Evolutionary conservation across 176 grass and related monocot genomes (phyloP), one percentile per base, ranked within the genome.

Genomic region (Musa troglodytarum): DNA sequence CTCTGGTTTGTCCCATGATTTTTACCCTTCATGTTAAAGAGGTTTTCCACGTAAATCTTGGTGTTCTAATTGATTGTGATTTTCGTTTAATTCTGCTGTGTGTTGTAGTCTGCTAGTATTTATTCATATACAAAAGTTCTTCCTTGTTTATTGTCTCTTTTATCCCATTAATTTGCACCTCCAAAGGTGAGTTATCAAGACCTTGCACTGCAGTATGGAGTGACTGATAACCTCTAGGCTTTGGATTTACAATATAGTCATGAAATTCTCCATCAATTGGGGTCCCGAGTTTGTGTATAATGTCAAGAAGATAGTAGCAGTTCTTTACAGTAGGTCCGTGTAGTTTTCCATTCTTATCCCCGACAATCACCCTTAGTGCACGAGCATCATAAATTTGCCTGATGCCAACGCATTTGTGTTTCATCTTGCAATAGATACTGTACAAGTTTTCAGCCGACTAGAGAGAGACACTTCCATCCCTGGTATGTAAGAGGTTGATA

Each of bases 401-500:
- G 76, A 97, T 83, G 65, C 86, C 90, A 79, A 80, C 53, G 89
- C 87, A 85, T 88, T 97, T 97, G 54, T 88, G 87, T 87, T 88
- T 88, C 90, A 97, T 97, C 94, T 97, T 97, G 81, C 83, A 88
- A 80, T 93, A 90, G 61, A 97, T 87, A 84, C 94, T 87, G 74
- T 97, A 97, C 76, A 93, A 87, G 80, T 97, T 81, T 97, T 97
- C 54, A 97, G 80, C 78, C 94, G 87, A 86, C 89, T 93, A 11
- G 89, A 93, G 78, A 97, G 75, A 81, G 82, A 87, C 58, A 97
- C 94, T 88, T 97, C 94, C 94, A 97, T 97, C 76, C 94, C 94
- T 22, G 94, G 94, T 83, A 93, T 97, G 56, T 97, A 97, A 69
- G 94, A 97, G 72, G 94, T 93, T 62, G 94, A 89, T 88, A 97